Evolutionary conservation across 495 filamentous ascomycete genomes (phyloP), one percentile per base, ranked within the genome.

Genomic region (Aspergillus baeticus): DNA sequence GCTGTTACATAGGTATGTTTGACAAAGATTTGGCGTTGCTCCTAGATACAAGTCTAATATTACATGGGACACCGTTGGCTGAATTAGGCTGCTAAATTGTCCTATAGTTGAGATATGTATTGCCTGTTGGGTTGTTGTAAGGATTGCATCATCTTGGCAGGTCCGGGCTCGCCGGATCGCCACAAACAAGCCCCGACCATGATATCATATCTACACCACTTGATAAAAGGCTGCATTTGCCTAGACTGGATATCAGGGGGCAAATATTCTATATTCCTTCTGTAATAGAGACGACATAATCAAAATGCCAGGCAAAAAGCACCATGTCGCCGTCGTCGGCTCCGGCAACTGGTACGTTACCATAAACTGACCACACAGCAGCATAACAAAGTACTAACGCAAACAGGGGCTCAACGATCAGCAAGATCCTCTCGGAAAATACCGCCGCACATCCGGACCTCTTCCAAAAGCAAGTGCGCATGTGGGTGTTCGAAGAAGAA

Each of bases 401-500:
- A 29, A 20, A 42, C 47, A 89, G 86, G 87, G 91, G 91, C 60
- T 92, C 90, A 29, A 90, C 91, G 22, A 95, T 96, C 66, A 84
- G 89, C 60, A 96, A 96, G 73, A 90, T 96, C 59, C 76, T 93
- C 37, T 89, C 91, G 37, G 89, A 96, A 71, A 96, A 92, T 69
- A 87, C 88, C 26, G 72, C 72, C 50, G 83, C 76, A 41, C 77
- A 95, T 69, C 75, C 83, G 0, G 82, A 89, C 35, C 58, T 93
- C 43, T 96, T 95, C 68, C 83, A 94, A 51, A 70, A 80, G 53
- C 79, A 89, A 35, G 89, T 96, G 36, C 87, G 89, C 69, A 95
- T 96, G 91, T 95, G 88, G 88, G 90, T 92, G 60, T 91, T 82
- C 60, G 87, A 93, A 71, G 89, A 93, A 70, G 81, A 91, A 26